These are phyloP conservation scores for Solanum chilense DNA, from an alignment of 257 asterid species.

Conservation along the genomic window DNA sequence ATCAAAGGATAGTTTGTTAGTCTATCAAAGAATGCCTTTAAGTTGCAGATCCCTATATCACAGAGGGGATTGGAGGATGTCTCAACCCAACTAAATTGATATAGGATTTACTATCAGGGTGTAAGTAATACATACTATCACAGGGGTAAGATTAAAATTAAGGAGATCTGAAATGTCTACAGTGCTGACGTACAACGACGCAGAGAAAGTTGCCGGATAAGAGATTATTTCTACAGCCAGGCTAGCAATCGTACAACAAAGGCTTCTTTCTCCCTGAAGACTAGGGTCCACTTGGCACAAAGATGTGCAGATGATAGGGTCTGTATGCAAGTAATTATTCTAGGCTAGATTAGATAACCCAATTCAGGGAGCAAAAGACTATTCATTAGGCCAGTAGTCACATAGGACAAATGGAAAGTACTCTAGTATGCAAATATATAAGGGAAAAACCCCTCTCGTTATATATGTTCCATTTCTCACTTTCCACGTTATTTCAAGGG, in stretches of 20 bases:
- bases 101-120: neutral
- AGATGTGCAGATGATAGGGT: neutral
- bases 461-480: neutral
- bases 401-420: neutral
- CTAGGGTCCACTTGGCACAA: neutral
- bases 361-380: neutral
- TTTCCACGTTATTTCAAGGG: neutral
- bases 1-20: slow-evolving; percentile 10
- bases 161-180: neutral
- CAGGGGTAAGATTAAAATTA: neutral
- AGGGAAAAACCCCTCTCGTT: neutral
- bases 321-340: neutral
- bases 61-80: neutral
- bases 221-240: neutral
- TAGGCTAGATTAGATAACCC: neutral
- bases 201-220: neutral
- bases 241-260: neutral
- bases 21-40: neutral
- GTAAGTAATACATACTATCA: neutral
- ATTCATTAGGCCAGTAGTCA: neutral
- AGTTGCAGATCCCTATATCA: neutral
- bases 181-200: neutral
- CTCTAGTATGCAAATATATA: neutral
- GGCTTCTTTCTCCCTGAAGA: neutral
- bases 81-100: neutral